Conservation (phyloP, 352 stramenopile species). For the Phytophthora syringae region DNA sequence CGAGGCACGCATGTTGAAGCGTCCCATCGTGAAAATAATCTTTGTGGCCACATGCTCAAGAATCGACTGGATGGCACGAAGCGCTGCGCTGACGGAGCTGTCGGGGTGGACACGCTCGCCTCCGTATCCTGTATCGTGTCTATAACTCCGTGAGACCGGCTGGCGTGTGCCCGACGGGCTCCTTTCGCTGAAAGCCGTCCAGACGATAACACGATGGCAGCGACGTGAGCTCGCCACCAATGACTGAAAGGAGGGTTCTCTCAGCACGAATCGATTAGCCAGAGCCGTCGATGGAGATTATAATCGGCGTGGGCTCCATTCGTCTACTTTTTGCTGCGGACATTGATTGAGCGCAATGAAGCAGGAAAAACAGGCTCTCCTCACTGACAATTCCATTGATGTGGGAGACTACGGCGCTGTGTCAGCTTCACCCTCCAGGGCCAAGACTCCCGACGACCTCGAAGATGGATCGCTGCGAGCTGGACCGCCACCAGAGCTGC, state of each 20-base stretch:
- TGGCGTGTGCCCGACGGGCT: conserved; percentile 7
- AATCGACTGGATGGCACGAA: conserved; percentile 11
- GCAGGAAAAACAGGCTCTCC: conserved; percentile 31
- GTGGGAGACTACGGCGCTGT: conserved; percentile 25
- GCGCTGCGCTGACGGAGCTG: too few species aligned
- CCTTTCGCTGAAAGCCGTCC: conserved; percentile 17
- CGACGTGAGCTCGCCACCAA: background rate
- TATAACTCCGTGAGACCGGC: conserved; percentile 2
- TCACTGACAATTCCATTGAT: conserved; percentile 9
- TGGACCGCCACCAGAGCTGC: conserved; percentile 38
- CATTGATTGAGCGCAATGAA: conserved; percentile 6
- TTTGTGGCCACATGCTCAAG: background rate
- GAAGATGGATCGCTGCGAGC: conserved; percentile 39
- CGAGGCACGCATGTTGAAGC: conserved; percentile 19
- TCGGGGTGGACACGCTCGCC: too few species aligned
- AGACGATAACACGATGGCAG: background rate
- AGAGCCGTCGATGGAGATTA: background rate
- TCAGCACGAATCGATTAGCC: background rate
- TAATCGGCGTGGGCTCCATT: conserved; percentile 1
- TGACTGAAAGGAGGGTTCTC: too few species aligned
- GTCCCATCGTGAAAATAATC: conserved; percentile 11
- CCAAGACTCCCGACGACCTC: conserved; percentile 11
- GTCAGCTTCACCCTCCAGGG: too few species aligned
- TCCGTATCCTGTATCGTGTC: too few species aligned
- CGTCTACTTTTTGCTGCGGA: background rate